These are phyloP conservation scores for Odontarrhena argentea DNA, from an alignment of 345 rosid species.

Conservation along the genomic window DNA sequence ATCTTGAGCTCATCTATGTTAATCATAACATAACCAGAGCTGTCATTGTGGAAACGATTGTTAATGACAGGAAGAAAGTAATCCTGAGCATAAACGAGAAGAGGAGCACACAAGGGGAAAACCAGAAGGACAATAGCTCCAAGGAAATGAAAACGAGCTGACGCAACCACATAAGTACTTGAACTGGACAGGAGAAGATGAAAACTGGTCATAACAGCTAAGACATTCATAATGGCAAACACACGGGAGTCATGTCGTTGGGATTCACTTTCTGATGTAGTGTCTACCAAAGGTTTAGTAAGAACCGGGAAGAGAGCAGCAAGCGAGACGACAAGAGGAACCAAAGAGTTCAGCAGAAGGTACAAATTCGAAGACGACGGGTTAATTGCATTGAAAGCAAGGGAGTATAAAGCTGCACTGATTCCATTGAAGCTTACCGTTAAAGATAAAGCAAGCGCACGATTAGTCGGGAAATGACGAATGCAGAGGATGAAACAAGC, in stretches of 20 bases:
- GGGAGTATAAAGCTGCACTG: conserved; percentile 73
- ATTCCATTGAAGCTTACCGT: conserved; percentile 76
- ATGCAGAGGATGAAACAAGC: conserved; percentile 79
- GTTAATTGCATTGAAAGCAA: conserved; percentile 62
- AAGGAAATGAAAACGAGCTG: conserved; percentile 51
- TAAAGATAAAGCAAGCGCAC: conserved; percentile 72
- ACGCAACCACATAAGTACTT: conserved; percentile 35
- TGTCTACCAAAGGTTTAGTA: conserved; percentile 48
- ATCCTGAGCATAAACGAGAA: conserved; percentile 53
- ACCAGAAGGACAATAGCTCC: conserved; percentile 58
- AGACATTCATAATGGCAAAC: conserved; percentile 53
- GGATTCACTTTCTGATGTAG: conserved; percentile 34
- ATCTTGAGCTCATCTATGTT: conserved; percentile 55
- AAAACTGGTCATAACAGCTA: conserved; percentile 69
- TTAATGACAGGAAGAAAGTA: conserved; percentile 45
- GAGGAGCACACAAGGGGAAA: conserved; percentile 67
- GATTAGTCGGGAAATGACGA: conserved; percentile 60
- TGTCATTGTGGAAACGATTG: conserved; percentile 28
- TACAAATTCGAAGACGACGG: conserved; percentile 49
- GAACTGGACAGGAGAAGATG: conserved; percentile 66
- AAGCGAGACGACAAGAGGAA: conserved; percentile 55
- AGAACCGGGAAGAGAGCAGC: conserved; percentile 61
- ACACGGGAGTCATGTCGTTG: conserved; percentile 47
- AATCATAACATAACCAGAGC: conserved; percentile 49
- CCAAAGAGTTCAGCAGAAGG: conserved; percentile 59